Evolutionary conservation across 1,284 basidiomycete species (phyloP).

Genomic region (Anthracocystis panici-leucophaei): DNA sequence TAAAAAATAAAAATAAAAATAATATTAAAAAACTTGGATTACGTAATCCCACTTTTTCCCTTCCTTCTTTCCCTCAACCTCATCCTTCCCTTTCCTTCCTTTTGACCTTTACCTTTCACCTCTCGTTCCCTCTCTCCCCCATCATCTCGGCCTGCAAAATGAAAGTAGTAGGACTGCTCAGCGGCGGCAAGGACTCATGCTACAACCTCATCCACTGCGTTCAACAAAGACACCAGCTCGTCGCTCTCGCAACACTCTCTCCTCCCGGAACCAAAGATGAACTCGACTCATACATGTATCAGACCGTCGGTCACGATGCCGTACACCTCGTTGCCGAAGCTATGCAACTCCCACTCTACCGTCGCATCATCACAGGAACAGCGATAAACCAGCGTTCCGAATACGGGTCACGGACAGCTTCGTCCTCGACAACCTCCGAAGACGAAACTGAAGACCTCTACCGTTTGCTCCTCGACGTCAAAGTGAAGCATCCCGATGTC

Average conservation of each 20-base stretch:
- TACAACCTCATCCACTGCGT: slow-evolving; percentile 93
- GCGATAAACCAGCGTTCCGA: slow-evolving; percentile 85
- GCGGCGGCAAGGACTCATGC: slow-evolving; percentile 98
- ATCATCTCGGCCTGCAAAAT: slow-evolving; percentile 71
- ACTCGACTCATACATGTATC: slow-evolving; percentile 98
- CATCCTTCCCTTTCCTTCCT: background rate
- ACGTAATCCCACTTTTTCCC: slow-evolving; percentile 19
- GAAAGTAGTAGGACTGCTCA: slow-evolving; percentile 95
- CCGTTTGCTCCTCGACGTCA: slow-evolving; percentile 80
- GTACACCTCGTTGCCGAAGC: slow-evolving; percentile 88
- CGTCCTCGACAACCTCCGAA: slow-evolving; percentile 25
- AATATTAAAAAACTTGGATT: slow-evolving; percentile 17
- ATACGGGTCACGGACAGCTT: slow-evolving; percentile 76
- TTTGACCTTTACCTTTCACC: background rate
- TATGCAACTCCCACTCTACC: slow-evolving; percentile 86
- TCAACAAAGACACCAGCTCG: slow-evolving; percentile 85
- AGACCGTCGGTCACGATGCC: slow-evolving; percentile 95
- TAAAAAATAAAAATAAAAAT: background rate
- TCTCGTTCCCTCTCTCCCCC: background rate
- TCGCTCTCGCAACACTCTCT: slow-evolving; percentile 88
- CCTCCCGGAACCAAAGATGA: slow-evolving; percentile 90
- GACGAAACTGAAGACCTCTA: slow-evolving; percentile 98
- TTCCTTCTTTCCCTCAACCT: background rate
- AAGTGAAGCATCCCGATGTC: slow-evolving; percentile 79
- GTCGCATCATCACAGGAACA: slow-evolving; percentile 81